phyloP scores from a whole-genome alignment of 192 early-diverging fungal genomes.

The Dispira simplex region DNA sequence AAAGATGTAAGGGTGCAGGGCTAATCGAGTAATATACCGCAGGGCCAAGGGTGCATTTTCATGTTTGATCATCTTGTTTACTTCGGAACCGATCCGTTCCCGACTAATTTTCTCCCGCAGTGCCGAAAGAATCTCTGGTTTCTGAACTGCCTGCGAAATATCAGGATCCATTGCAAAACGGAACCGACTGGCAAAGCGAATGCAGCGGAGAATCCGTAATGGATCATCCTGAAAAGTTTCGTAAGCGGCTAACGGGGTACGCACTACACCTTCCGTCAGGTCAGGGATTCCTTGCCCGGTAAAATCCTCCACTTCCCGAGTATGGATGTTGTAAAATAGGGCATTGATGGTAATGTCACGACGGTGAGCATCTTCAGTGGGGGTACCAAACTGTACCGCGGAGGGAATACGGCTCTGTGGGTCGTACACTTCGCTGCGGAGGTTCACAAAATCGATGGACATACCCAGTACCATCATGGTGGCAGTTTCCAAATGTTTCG shows the following conservation, averaged over 20 bases:
- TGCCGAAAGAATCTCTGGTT: slow-evolving; percentile 36
- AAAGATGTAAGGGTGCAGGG: slow-evolving; percentile 24
- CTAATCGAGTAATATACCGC: slow-evolving; percentile 24
- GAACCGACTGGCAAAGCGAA: slow-evolving; percentile 92
- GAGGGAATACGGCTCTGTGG: slow-evolving; percentile 67
- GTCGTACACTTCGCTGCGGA: slow-evolving; percentile 82
- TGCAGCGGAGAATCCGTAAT: slow-evolving; percentile 78
- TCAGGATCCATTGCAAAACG: slow-evolving; percentile 54
- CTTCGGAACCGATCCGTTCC: slow-evolving; percentile 81
- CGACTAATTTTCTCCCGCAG: slow-evolving; percentile 73
- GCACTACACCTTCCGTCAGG: slow-evolving; percentile 46
- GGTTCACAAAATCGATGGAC: slow-evolving; percentile 87
- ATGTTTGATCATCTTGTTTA: slow-evolving; percentile 85
- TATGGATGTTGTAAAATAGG: slow-evolving; percentile 92
- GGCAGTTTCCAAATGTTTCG: slow-evolving; percentile 97
- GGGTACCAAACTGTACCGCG: slow-evolving; percentile 66
- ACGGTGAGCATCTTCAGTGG: slow-evolving; percentile 76
- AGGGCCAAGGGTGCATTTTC: slow-evolving; percentile 33
- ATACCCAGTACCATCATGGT: slow-evolving; percentile 65
- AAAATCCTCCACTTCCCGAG: slow-evolving; percentile 70
- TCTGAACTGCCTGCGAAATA: slow-evolving; percentile 39
- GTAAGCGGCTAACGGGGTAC: slow-evolving; percentile 79
- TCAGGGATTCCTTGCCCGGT: slow-evolving; percentile 64
- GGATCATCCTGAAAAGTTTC: slow-evolving; percentile 95
- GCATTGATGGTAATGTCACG: slow-evolving; percentile 98